These are phyloP conservation scores for Arthrobotrys pseudoclavata DNA, from an alignment of 2,329 filamentous ascomycete genomes.

Conservation along the genomic window DNA sequence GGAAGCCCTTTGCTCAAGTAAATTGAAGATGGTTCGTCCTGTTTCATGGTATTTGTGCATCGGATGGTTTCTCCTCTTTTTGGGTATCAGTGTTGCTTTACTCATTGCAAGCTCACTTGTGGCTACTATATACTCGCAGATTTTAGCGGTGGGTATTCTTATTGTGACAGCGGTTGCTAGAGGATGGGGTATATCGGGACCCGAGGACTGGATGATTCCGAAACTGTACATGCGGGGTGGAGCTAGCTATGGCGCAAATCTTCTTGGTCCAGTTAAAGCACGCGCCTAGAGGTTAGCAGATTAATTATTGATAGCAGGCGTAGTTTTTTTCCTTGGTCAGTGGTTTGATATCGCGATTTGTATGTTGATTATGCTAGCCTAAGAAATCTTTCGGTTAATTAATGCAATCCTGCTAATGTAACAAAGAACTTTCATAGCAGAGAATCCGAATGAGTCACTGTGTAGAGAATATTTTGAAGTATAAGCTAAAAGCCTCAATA, in stretches of 20 bases:
- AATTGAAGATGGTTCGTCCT: conserved; percentile 25
- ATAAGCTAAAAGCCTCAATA: no score
- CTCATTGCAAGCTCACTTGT: conserved; percentile 40
- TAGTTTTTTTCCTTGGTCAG: no score
- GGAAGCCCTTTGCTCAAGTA: conserved; percentile 18
- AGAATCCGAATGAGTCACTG: no score
- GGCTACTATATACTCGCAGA: conserved; percentile 41
- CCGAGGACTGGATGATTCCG: conserved; percentile 46
- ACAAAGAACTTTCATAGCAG: no score
- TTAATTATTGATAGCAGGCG: no score
- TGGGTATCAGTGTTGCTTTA: conserved; percentile 42
- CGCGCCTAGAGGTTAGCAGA: background rate
- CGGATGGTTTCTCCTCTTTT: conserved; percentile 35
- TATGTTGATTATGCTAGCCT: no score
- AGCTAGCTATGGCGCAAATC: conserved; percentile 22
- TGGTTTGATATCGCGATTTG: no score
- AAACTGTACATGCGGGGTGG: conserved; percentile 32
- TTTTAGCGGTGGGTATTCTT: conserved; percentile 36
- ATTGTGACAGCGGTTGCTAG: conserved; percentile 38
- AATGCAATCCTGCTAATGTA: no score
- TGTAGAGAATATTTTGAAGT: no score
- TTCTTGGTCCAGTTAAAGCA: conserved; percentile 36
- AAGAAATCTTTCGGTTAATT: no score
- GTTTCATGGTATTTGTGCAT: conserved; percentile 29
- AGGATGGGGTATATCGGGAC: conserved; percentile 47